Conservation (phyloP, 2,329 filamentous ascomycete species). For the Cladophialophora psammophila region DNA sequence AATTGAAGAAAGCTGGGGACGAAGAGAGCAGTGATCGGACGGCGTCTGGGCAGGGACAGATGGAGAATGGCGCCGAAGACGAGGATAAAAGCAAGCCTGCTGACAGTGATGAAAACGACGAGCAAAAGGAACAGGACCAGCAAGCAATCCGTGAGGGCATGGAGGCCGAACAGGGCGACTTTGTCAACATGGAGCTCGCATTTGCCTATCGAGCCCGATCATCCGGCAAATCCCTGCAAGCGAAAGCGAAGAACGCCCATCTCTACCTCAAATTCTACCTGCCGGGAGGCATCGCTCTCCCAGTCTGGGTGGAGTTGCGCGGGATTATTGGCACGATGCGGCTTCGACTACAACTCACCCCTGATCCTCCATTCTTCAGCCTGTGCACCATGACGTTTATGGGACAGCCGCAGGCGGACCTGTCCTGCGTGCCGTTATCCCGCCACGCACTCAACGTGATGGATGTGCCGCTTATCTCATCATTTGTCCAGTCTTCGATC, state of each 20-base stretch:
- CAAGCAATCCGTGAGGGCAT: conserved; percentile 64
- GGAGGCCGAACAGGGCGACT: conserved; percentile 79
- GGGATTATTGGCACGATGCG: conserved; percentile 75
- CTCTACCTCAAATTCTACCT: conserved; percentile 76
- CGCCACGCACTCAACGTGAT: conserved; percentile 75
- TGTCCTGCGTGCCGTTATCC: conserved; percentile 74
- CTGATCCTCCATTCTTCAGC: conserved; percentile 79
- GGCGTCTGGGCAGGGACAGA: conserved; percentile 49
- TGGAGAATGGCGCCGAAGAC: conserved; percentile 43
- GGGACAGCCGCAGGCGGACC: conserved; percentile 74
- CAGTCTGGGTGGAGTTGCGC: conserved; percentile 77
- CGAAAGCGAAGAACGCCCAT: conserved; percentile 75
- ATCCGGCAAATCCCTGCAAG: conserved; percentile 65
- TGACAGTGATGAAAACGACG: conserved; percentile 47
- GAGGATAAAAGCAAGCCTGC: conserved; percentile 52
- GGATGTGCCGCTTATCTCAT: conserved; percentile 76
- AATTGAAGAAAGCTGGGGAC: conserved; percentile 51
- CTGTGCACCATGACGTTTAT: conserved; percentile 77
- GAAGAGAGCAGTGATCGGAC: conserved; percentile 60
- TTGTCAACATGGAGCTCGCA: conserved; percentile 77
- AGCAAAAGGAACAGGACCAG: conserved; percentile 47
- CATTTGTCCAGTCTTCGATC: conserved; percentile 76
- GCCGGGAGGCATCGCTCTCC: conserved; percentile 61
- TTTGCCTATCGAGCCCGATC: conserved; percentile 74
- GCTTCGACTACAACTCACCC: conserved; percentile 73